Evolutionary conservation across 176 grass and related monocot species (phyloP).

Genomic region (Avena eriantha): DNA sequence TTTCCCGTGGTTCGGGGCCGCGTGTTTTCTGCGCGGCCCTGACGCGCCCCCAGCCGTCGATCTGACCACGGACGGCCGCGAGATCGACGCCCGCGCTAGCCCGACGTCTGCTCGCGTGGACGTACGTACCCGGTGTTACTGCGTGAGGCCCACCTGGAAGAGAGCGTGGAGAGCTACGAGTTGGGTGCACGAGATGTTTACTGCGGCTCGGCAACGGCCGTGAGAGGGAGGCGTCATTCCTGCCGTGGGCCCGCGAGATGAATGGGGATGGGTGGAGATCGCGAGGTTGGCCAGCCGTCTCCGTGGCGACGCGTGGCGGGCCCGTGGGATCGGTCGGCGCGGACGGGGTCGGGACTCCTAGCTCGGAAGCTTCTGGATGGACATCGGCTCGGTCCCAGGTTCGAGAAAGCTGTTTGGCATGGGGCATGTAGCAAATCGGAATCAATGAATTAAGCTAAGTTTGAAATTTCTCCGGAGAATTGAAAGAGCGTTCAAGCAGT

Average conservation of each 20-base stretch:
- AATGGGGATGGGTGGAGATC: constrained; percentile 18
- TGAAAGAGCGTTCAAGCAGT: too few relatives aligned
- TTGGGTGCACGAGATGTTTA: neutral
- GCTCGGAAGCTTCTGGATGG: neutral
- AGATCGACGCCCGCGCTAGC: neutral
- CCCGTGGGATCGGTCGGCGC: neutral
- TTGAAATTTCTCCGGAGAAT: too few relatives aligned
- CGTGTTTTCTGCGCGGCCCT: constrained; percentile 2
- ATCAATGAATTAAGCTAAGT: too few relatives aligned
- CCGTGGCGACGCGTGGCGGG: neutral
- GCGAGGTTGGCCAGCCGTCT: neutral
- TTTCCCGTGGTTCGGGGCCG: neutral
- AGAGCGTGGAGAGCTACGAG: too few relatives aligned
- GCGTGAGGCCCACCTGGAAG: neutral
- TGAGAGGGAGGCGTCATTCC: neutral
- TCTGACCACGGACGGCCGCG: neutral
- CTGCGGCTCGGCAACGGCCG: neutral
- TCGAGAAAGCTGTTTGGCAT: neutral
- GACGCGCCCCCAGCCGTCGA: constrained; percentile 29
- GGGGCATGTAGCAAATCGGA: too few relatives aligned
- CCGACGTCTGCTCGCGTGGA: neutral
- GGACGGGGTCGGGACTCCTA: neutral
- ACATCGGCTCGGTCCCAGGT: neutral
- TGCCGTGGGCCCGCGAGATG: neutral
- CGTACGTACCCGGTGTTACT: fast-evolving